Evolutionary conservation across 78 protist genomes (phyloP).

Genomic region (Paulinella micropora): DNA sequence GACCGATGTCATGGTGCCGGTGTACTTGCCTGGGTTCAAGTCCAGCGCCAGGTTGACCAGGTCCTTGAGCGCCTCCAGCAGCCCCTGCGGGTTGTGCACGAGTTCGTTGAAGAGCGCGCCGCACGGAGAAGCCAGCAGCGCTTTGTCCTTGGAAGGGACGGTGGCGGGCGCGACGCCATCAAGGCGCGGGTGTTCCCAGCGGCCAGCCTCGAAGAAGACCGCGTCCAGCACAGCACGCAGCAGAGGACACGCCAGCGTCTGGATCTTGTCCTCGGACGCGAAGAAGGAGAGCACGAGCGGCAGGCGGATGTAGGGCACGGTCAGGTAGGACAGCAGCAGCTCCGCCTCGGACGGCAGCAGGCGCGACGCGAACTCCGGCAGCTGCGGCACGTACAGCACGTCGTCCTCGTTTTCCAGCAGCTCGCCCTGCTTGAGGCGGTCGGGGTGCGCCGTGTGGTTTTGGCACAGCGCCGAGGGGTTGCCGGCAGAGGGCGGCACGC

Average conservation of each 20-base stretch:
- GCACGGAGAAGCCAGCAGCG: constrained; percentile 10
- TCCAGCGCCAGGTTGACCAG: neutral
- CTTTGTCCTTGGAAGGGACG: neutral
- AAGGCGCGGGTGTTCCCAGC: neutral
- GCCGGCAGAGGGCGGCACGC: constrained; percentile 16
- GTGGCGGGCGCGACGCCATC: neutral
- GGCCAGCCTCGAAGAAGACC: constrained; percentile 33
- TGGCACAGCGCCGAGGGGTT: neutral
- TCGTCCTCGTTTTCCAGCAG: constrained; percentile 21
- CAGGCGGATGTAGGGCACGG: constrained; percentile 39
- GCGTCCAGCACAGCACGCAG: constrained; percentile 24
- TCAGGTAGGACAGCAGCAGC: constrained; percentile 32
- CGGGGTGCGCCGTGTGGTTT: too few species aligned
- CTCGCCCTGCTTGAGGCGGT: too few species aligned
- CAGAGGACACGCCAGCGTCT: constrained; percentile 7
- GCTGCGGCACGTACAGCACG: neutral
- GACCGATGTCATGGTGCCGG: neutral
- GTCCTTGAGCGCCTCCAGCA: constrained; percentile 13
- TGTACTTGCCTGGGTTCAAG: neutral
- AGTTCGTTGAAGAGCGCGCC: constrained; percentile 58
- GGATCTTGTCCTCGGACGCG: constrained; percentile 16
- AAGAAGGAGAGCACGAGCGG: constrained; percentile 50
- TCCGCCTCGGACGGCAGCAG: constrained; percentile 25
- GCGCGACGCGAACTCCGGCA: constrained; percentile 24
- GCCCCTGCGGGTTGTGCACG: constrained; percentile 1